Percentiles rank a stretch among this genome's conserved stretches.
These are phyloP conservation scores for Nigrograna mackinnonii DNA, from an alignment of 2,329 filamentous ascomycete genomes.

Conservation along the genomic window DNA sequence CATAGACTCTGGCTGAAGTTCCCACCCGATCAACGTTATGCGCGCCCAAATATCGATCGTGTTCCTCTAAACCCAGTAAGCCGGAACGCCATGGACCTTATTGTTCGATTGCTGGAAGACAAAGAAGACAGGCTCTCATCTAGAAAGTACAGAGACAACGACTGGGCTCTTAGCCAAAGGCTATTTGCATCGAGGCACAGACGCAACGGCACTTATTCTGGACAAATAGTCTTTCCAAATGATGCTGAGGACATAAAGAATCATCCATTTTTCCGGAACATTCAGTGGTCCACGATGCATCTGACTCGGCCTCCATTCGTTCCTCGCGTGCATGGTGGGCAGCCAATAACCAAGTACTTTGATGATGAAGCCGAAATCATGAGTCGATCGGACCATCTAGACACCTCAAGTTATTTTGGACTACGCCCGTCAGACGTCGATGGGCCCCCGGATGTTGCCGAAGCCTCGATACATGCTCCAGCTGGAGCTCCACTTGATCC, in stretches of 20 bases:
- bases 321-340: conserved; percentile 63
- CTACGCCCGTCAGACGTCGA: conserved; percentile 7
- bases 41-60: conserved; percentile 54
- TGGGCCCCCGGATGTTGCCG: conserved; percentile 1
- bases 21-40: conserved; percentile 59
- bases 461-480: neutral
- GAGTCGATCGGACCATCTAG: conserved; percentile 39
- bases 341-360: conserved; percentile 77
- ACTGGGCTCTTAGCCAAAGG: conserved; percentile 45
- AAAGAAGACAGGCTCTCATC: conserved; percentile 78
- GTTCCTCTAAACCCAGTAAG: conserved; percentile 59
- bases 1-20: conserved; percentile 74
- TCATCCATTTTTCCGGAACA: conserved; percentile 81
- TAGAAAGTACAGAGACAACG: conserved; percentile 71
- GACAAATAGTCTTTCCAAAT: conserved; percentile 75
- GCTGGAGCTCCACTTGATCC: neutral
- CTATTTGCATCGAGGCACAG: conserved; percentile 21
- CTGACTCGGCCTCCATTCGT: conserved; percentile 75
- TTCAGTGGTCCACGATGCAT: conserved; percentile 79
- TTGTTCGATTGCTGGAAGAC: conserved; percentile 72
- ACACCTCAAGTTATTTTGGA: conserved; percentile 36
- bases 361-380: conserved; percentile 76
- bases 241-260: conserved; percentile 88
- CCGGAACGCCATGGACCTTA: conserved; percentile 74
- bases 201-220: conserved; percentile 42